Base-by-base conservation (phyloP, 2,329 filamentous ascomycete genomes). In the Stachybotrys echinatus region DNA sequence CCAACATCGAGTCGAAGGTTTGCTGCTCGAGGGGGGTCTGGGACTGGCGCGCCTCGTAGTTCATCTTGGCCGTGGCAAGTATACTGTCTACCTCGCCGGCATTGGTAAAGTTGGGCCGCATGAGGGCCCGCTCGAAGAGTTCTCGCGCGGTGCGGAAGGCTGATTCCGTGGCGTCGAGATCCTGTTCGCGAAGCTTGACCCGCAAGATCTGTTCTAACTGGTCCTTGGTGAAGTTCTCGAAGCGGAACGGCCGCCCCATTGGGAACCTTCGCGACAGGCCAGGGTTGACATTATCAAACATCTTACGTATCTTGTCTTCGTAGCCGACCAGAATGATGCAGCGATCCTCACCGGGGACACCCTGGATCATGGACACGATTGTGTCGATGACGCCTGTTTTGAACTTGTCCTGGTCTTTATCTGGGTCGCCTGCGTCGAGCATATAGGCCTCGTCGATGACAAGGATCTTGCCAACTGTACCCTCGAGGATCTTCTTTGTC, bases 391-490 rank as follows among this genome's bases (percentile, higher is more conserved):
- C 84, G 1, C 81, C 84, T 0, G 73, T 77, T 61, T 81, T 85
- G 67, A 68, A 90, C 0, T 67, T 61, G 14, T 71, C 69, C 0
- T n/a, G 4, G 5, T 6, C 40, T 12, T 40, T 45, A 4, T 55
- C 55, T 0, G 58, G 63, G 4, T 62, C 62, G 1, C 70, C 70
- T 2, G 65, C 61, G 47, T 74, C 76, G 40, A 90, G 72, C 52
- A 80, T 80, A 55, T 89, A 89, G 0, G 86, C 85, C 60, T 91
- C 86, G 52, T 90, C 87, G 10, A 90, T 88, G 23, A 90, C 79
- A 0, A 90, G 73, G 1, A 89, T 84, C 56, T 89, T 89, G 0
- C 87, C 87, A 2, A 75, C 53, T 0, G 83, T 80, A 0, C 79
- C 68, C 1, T 76, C 79, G 0, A 90, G 71, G n/a, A 89, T 88